Evolutionary conservation across 2,329 filamentous ascomycete species (phyloP).

Genomic region (Bertia moriformis): DNA sequence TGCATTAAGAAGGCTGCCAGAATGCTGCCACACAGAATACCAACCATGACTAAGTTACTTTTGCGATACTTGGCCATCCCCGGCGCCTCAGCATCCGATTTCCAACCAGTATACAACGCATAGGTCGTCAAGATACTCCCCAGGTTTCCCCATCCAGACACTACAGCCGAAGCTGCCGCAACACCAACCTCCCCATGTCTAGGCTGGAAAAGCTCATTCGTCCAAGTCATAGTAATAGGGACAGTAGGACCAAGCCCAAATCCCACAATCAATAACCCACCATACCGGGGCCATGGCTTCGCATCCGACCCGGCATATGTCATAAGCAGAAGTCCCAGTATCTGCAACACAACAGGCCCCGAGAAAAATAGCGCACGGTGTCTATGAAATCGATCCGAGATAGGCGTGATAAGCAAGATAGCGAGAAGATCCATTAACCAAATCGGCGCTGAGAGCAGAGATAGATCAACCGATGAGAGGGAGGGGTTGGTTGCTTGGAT

Average conservation of each 20-base stretch:
- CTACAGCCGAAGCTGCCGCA: conserved; percentile 69
- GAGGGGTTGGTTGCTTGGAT: conserved; percentile 63
- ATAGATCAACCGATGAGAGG: conserved; percentile 62
- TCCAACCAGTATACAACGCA: conserved; percentile 77
- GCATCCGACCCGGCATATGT: conserved; percentile 50
- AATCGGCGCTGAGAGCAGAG: conserved; percentile 75
- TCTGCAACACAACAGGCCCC: conserved; percentile 61
- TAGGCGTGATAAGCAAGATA: conserved; percentile 70
- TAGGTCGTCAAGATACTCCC: conserved; percentile 81
- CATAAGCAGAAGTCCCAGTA: conserved; percentile 63
- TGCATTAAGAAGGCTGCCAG: conserved; percentile 57
- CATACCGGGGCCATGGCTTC: conserved; percentile 72
- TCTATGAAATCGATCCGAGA: conserved; percentile 75
- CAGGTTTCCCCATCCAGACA: conserved; percentile 75
- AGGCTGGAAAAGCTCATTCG: conserved; percentile 75
- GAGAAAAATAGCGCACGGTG: conserved; percentile 72
- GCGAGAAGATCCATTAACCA: conserved; percentile 91
- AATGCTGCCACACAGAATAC: conserved; percentile 68
- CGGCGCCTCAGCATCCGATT: conserved; percentile 47
- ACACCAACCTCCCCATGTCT: conserved; percentile 85
- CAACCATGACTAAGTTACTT: conserved; percentile 80
- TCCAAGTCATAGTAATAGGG: conserved; percentile 89
- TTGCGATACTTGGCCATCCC: conserved; percentile 62
- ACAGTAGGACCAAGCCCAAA: conserved; percentile 84
- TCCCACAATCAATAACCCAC: conserved; percentile 75